Base-by-base conservation (phyloP, 2,329 filamentous ascomycete species). In the Aureobasidium sp. region DNA sequence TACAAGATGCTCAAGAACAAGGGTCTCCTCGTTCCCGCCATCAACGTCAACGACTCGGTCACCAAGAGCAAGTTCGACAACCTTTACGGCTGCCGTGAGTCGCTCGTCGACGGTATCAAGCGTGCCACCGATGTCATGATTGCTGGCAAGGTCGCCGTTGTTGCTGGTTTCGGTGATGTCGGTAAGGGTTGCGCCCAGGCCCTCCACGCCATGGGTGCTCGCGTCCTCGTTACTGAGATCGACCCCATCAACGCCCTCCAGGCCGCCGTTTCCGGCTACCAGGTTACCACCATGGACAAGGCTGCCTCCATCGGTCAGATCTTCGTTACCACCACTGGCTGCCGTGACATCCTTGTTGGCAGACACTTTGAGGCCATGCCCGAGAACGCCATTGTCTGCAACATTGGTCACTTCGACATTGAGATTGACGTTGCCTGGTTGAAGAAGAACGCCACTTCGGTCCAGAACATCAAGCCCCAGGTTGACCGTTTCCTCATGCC, bases 41-140 rank as follows among this genome's bases (percentile, higher is more conserved):
- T 97, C 85, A 98, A 98, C 76, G 91, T 98, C 81, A 97, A 98
- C 80, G 91, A 98, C 84, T 90, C 87, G 56, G 91, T 98, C 71
- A 98, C 93, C 76, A 98, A 97, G 86, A 95, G 90, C 78, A 98
- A 98, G 84, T 98, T 98, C 74, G 93, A 97, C 84, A 98, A 98
- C 85, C 79, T 97, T 62, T 98, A 97, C 83, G 91, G 93, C 70
- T 97, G 93, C 89, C 86, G 90, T 72, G 93, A 97, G 80, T 96
- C 91, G 60, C 86, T 98, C 66, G 85, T 98, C 68, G 93, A 98
- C 74, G 93, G 93, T 74, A 97, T 98, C 85, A 98, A 97, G 88
- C 91, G 91, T 79, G 91, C 93, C 66, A 98, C 93, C 74, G 91
- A 98, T 79, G 93, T 97, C 76, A 98, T 98, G 93, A 91, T 97